Base-by-base conservation (phyloP, 2,329 filamentous ascomycete genomes). In the Neospermospora avenae region DNA sequence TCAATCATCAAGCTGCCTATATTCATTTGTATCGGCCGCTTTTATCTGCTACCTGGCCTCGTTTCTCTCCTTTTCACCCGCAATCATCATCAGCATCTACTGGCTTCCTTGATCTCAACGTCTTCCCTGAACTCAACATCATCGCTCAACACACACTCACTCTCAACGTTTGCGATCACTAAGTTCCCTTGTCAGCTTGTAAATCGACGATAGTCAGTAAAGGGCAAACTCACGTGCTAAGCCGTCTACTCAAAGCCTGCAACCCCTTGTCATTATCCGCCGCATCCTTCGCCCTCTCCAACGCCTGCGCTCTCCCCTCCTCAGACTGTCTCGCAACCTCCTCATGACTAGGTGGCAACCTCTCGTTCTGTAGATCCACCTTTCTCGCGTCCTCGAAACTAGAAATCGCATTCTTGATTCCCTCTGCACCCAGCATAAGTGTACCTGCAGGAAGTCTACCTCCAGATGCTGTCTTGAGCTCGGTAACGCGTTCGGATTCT, bases 371-470 rank as follows among this genome's bases (percentile, higher is more conserved):
- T 64, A 98, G 72, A 78, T 99, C 95, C 52, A 99, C 93, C 81
- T 97, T 98, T 65, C 92, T 84, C 16, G 95, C 95, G 75, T 99
- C 95, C 74, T 99, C 95, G 68, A 99, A 99, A 69, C 86, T 96
- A 76, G 86, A 93, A 70, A 99, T 99, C 35, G 95, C 95, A 71
- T 97, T 93, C 81, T 98, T 99, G 80, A 98, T 97, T 61, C 95
- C 95, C 77, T 99, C 95, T 0, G 95, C 93, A 61, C 95, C 95
- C 56, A 98, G 84, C 95, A 99, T 98, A 63, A 99, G 87, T 5
- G 95, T 99, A 60, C 95, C 95, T 6, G 93, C 92, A 1, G 95
- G 95, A 64, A 99, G 83, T 71, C 93, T 87, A 61, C 95, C 95
- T 67, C 95, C 95, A 63, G 92, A 89, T 46, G 93, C 93, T 48